Conservation (phyloP, 805 yeast species). For the Teunomyces pallodes region DNA sequence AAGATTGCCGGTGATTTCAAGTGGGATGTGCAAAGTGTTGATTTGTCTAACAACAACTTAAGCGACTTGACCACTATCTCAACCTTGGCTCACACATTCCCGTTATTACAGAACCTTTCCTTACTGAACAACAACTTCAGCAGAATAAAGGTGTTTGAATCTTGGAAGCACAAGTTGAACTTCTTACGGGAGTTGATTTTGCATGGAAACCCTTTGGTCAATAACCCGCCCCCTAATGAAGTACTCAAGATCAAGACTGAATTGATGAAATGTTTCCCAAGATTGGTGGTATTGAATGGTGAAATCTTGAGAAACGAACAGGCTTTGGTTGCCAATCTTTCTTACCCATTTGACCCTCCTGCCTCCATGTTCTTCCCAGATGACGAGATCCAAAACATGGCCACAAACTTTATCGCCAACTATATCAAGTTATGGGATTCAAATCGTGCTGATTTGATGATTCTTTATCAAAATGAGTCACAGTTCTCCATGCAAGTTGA, state of each 20-base stretch:
- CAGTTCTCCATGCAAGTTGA: conserved; percentile 82
- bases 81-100: conserved; percentile 70
- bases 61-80: conserved; percentile 58
- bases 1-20: conserved; percentile 62
- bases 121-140: conserved; percentile 71
- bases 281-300: conserved; percentile 75
- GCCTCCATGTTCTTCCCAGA: conserved; percentile 81
- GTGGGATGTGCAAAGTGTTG: conserved; percentile 67
- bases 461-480: conserved; percentile 77
- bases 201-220: conserved; percentile 71
- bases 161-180: conserved; percentile 75
- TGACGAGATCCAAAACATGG: conserved; percentile 61
- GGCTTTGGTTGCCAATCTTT: conserved; percentile 49
- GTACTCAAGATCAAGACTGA: conserved; percentile 52
- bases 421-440: conserved; percentile 81
- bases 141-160: conserved; percentile 58
- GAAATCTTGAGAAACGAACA: conserved; percentile 71
- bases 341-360: conserved; percentile 53
- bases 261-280: conserved; percentile 73
- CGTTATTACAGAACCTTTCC: conserved; percentile 73
- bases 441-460: conserved; percentile 65
- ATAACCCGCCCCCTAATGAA: conserved; percentile 22
- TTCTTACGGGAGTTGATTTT: conserved; percentile 74
- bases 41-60: conserved; percentile 59
- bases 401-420: conserved; percentile 75